phyloP scores from a whole-genome alignment of 345 rosid species.

The Eucalyptus regnans region DNA sequence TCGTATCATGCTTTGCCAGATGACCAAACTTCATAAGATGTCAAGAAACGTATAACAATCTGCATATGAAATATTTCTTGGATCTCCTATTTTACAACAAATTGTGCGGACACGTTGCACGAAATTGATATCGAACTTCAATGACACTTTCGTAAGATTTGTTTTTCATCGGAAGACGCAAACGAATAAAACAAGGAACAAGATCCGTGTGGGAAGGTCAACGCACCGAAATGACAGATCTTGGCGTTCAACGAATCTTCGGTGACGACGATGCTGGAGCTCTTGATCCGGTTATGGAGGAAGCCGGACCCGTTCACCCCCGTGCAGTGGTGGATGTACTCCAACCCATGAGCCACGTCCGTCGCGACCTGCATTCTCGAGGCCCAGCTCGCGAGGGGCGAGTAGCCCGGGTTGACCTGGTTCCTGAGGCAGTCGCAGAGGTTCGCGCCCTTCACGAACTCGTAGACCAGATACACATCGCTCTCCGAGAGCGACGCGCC shows the following conservation, averaged over 20 bases:
- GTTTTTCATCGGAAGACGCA: background rate
- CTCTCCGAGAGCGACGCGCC: constrained; percentile 25
- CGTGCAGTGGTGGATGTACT: constrained; percentile 34
- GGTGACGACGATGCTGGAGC: constrained; percentile 25
- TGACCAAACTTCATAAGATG: background rate
- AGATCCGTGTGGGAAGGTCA: background rate
- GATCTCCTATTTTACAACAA: background rate
- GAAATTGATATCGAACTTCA: background rate
- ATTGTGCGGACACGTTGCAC: background rate
- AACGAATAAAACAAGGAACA: background rate
- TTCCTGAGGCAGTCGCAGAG: constrained; percentile 60
- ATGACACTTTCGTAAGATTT: background rate
- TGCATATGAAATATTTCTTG: background rate
- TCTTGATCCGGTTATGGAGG: constrained; percentile 34
- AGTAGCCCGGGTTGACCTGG: constrained; percentile 42
- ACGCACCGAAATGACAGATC: constrained; percentile 29
- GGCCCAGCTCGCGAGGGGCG: constrained; percentile 60
- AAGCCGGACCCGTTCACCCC: constrained; percentile 5
- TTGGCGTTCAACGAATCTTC: constrained; percentile 16
- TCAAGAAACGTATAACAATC: background rate
- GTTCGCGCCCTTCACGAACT: constrained; percentile 43
- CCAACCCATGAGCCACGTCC: constrained; percentile 51
- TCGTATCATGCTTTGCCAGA: background rate
- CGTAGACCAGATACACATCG: constrained; percentile 59
- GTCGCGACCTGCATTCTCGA: constrained; percentile 78